These are phyloP conservation scores for Mycena polygramma DNA, from an alignment of 768 basidiomycete genomes.

Conservation along the genomic window DNA sequence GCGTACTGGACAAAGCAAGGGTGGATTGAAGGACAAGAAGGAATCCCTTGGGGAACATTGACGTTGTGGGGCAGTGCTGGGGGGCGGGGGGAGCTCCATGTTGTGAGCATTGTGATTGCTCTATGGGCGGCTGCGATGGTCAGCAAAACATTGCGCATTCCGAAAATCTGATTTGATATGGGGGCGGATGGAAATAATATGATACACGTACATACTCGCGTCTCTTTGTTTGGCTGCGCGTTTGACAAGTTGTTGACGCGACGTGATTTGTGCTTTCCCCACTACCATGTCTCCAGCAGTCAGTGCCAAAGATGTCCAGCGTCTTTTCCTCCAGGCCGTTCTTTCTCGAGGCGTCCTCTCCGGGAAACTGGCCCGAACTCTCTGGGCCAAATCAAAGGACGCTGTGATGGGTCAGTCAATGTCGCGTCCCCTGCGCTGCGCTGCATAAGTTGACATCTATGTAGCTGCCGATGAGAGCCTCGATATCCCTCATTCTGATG, in stretches of 20 bases:
- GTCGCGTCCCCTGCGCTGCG: conserved; percentile 13
- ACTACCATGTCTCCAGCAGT: conserved; percentile 50
- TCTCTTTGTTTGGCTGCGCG: background rate
- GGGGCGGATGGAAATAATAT: conserved; percentile 7
- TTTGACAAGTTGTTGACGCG: conserved; percentile 24
- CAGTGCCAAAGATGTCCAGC: conserved; percentile 73
- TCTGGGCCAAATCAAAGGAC: conserved; percentile 78
- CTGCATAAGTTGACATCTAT: conserved; percentile 18
- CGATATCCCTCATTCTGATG: conserved; percentile 56
- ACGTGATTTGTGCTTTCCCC: conserved; percentile 6
- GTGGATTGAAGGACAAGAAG: conserved; percentile 84
- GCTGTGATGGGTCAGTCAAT: conserved; percentile 72
- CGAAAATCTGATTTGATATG: conserved; percentile 66
- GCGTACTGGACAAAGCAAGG: conserved; percentile 88
- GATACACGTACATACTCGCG: conserved; percentile 11
- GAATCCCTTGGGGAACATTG: conserved; percentile 81
- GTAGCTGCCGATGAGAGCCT: conserved; percentile 68
- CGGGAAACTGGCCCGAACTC: conserved; percentile 69
- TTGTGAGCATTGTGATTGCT: conserved; percentile 81
- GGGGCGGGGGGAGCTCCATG: conserved; percentile 88
- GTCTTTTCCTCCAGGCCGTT: conserved; percentile 84
- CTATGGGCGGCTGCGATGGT: conserved; percentile 97
- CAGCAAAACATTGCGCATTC: conserved; percentile 93
- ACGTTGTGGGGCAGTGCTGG: conserved; percentile 80
- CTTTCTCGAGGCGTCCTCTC: conserved; percentile 79